A percentile compares a stretch with the other conserved stretches of the same genome.
phyloP scores from a whole-genome alignment of 2,329 filamentous ascomycete genomes.

The Pseudogymnoascus sp. region DNA sequence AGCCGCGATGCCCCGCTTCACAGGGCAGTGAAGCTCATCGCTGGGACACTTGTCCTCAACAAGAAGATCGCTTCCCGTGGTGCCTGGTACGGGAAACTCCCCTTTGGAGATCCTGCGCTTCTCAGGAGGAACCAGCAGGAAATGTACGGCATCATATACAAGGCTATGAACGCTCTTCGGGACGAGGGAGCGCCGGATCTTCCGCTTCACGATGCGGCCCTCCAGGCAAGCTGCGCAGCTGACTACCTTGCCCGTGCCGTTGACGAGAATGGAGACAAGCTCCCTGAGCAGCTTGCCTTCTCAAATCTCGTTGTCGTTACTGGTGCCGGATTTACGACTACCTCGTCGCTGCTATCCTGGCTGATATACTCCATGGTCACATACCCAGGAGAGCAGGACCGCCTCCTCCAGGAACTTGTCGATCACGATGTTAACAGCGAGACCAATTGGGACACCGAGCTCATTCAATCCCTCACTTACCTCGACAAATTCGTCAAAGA shows the following conservation, averaged over 20 bases:
- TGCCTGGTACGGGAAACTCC: constrained; percentile 36
- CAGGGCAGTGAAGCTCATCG: constrained; percentile 33
- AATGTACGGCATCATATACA: constrained; percentile 32
- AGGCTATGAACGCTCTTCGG: constrained; percentile 30
- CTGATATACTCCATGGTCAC: constrained; percentile 34
- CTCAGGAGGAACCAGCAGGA: constrained; percentile 19
- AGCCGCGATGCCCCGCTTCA: constrained; percentile 32
- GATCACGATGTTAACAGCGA: constrained; percentile 27
- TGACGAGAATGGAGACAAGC: constrained; percentile 34
- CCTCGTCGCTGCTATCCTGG: constrained; percentile 38
- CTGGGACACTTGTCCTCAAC: constrained; percentile 33
- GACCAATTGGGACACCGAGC: constrained; percentile 27
- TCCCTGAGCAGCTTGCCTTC: constrained; percentile 30
- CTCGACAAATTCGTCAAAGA: constrained; percentile 38
- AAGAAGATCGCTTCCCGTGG: constrained; percentile 38
- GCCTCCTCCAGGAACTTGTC: constrained; percentile 38
- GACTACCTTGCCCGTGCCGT: constrained; percentile 31
- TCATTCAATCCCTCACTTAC: constrained; percentile 29
- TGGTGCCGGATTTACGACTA: constrained; percentile 40
- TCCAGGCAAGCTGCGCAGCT: constrained; percentile 26
- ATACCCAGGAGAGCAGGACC: constrained; percentile 36
- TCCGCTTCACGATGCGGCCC: constrained; percentile 30
- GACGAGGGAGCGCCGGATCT: constrained; percentile 28
- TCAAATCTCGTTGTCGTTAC: constrained; percentile 30
- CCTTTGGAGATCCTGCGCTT: constrained; percentile 35